Evolutionary conservation across 2,329 filamentous ascomycete genomes (phyloP), one percentile per base, ranked within the genome.

Genomic region (Fusarium euwallaceae): DNA sequence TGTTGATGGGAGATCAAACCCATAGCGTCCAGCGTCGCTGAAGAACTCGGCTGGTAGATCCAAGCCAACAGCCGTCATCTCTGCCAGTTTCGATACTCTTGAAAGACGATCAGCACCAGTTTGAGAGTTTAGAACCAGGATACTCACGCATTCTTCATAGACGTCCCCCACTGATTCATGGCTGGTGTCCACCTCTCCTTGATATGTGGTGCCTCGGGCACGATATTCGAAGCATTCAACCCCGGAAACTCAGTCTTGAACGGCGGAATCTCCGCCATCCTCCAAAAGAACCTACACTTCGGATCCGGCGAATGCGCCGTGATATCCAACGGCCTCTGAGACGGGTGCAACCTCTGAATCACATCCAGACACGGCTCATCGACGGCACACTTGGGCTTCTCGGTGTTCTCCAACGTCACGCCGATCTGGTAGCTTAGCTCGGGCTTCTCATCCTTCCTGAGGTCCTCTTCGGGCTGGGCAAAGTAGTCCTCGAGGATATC

Each of bases 401-500:
- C 89, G 1, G 89, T 91, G 81, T 90, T 89, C 76, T 90, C 89
- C 65, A 91, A 86, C 36, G 89, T 91, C 48, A 90, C 89, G 72
- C 89, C 89, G 60, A 91, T 85, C 82, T 91, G 89, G 82, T 90
- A 91, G 78, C 87, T 86, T 29, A 91, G 82, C 77, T 88, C 87
- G 7, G 89, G 89, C 3, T 88, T 86, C 82, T 90, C 88, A 74
- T 91, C 89, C 39, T 78, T 79, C 59, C 80, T 80, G 39, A 91
- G 84, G 3, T 78, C 80, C 10, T 80, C 84, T 20, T 83, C 82
- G 17, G 89, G 87, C 80, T 91, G 89, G 37, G 88, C 88, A 78
- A 91, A 91, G 84, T 91, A 91, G 83, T 91, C 88, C 81, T 91
- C 89, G n/a, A 91, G 86, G 41, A 91, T 84, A 80, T 91, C 88